phyloP scores from a whole-genome alignment of 129 eudicot genomes.

The Glebionis coronaria region DNA sequence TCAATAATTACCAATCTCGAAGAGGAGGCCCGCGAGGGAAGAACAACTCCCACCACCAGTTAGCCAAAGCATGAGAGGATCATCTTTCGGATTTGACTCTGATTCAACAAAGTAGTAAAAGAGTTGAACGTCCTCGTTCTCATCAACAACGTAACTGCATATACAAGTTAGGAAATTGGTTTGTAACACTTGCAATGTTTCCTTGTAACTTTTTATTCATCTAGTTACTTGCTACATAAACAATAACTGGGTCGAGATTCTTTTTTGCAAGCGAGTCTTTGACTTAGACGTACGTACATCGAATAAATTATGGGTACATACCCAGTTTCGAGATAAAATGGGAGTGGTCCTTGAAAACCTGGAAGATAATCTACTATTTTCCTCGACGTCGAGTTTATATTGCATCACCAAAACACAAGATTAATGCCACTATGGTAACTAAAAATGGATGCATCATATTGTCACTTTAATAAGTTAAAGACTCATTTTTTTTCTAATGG shows the following conservation, averaged over 20 bases:
- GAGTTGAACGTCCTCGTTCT: constrained; percentile 31
- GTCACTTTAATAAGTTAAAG: too few species aligned
- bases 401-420: constrained; percentile 6
- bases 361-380: constrained; percentile 16
- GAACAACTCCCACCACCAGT: constrained; percentile 34
- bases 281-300: too few species aligned
- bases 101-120: constrained; percentile 30
- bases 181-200: too few species aligned
- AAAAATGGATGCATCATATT: too few species aligned
- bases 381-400: constrained; percentile 1
- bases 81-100: constrained; percentile 21
- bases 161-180: too few species aligned
- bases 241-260: too few species aligned
- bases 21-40: constrained; percentile 21
- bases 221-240: too few species aligned
- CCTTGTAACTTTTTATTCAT: too few species aligned
- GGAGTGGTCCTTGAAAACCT: constrained; percentile 13
- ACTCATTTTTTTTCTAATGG: too few species aligned
- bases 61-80: constrained; percentile 34
- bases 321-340: constrained; percentile 22
- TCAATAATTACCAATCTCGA: constrained; percentile 18
- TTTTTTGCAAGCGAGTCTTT: too few species aligned
- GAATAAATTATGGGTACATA: background rate
- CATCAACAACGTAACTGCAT: constrained; percentile 25
- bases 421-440: too few species aligned